phyloP scores from a whole-genome alignment of 768 basidiomycete genomes.

The Phylloporus rhodoxanthus region DNA sequence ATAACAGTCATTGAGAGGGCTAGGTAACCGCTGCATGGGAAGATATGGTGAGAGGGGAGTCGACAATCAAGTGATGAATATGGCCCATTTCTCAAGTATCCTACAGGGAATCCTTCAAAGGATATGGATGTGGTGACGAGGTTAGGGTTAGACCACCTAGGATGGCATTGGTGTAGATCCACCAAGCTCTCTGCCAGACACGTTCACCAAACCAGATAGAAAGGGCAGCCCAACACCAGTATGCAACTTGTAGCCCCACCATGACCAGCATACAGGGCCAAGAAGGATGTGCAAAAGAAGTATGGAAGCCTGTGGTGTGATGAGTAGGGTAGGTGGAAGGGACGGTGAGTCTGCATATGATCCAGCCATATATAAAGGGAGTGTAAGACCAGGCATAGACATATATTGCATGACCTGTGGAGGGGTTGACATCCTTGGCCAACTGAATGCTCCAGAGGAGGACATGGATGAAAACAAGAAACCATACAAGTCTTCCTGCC shows the following conservation, averaged over 20 bases:
- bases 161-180: constrained; percentile 56
- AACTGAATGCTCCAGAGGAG: constrained; percentile 67
- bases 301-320: constrained; percentile 43
- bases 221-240: constrained; percentile 65
- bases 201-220: constrained; percentile 62
- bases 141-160: constrained; percentile 24
- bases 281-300: constrained; percentile 56
- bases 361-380: constrained; percentile 60
- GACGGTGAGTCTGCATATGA: constrained; percentile 33
- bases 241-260: constrained; percentile 58
- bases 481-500: constrained; percentile 65
- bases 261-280: constrained; percentile 56
- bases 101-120: background rate
- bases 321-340: constrained; percentile 3
- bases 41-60: background rate
- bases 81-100: constrained; percentile 26
- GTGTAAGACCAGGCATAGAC: constrained; percentile 51
- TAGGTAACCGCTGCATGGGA: constrained; percentile 11
- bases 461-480: constrained; percentile 55
- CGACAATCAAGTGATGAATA: constrained; percentile 5
- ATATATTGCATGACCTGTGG: constrained; percentile 39
- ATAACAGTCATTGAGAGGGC: constrained; percentile 24
- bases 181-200: constrained; percentile 47
- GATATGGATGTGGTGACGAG: background rate
- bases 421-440: constrained; percentile 40